These are phyloP conservation scores for Rutstroemia sp. DNA, from an alignment of 2,329 filamentous ascomycete genomes.

Conservation along the genomic window DNA sequence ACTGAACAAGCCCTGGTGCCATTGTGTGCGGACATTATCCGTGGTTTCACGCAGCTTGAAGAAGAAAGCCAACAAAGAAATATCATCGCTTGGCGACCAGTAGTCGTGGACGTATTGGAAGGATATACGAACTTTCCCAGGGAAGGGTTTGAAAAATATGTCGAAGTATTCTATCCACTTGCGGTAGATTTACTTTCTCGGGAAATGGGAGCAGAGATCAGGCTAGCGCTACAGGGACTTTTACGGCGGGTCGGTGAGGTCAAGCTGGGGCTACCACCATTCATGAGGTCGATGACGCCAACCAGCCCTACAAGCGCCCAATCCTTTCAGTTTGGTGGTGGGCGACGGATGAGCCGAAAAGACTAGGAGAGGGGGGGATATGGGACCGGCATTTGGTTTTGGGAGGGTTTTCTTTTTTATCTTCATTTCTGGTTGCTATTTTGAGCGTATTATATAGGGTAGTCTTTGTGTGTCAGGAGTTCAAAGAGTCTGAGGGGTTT, in stretches of 20 bases:
- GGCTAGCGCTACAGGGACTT: conserved; percentile 68
- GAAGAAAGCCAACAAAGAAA: conserved; percentile 97
- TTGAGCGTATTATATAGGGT: conserved; percentile 6
- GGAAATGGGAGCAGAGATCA: conserved; percentile 73
- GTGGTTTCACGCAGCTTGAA: conserved; percentile 76
- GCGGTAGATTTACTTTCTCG: conserved; percentile 75
- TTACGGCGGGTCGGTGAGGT: conserved; percentile 79
- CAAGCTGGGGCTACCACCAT: conserved; percentile 38
- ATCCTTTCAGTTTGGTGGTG: conserved; percentile 14
- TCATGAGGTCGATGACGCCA: conserved; percentile 12
- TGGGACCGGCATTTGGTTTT: too few relatives aligned
- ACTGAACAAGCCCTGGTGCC: conserved; percentile 91
- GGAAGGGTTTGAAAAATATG: conserved; percentile 71
- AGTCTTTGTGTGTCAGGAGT: background rate
- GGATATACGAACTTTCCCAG: conserved; percentile 81
- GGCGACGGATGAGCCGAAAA: conserved; percentile 14
- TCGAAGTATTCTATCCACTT: conserved; percentile 79
- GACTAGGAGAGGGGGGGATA: background rate
- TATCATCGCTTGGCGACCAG: conserved; percentile 92
- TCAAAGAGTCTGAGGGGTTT: conserved; percentile 1
- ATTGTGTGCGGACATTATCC: conserved; percentile 89
- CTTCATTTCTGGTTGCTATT: conserved; percentile 2
- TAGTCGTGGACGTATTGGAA: conserved; percentile 94
- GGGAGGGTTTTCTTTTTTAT: background rate
- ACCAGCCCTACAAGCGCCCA: conserved; percentile 18